Evolutionary conservation across 148 eudicot species (phyloP), one percentile per base, ranked within the genome.

Genomic region (Heliosperma pusillum): DNA sequence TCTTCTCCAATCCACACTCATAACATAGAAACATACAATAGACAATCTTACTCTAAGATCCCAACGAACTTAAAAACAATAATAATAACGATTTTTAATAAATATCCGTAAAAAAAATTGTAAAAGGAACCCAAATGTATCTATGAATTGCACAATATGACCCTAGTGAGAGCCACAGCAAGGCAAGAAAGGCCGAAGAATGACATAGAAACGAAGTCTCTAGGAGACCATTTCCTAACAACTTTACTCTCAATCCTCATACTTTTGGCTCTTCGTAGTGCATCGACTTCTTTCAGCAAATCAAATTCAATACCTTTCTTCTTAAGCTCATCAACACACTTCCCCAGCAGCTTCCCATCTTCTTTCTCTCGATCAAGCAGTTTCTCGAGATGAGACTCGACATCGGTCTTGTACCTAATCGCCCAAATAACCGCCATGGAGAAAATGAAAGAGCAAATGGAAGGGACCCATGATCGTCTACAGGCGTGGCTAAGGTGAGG

Each of bases 321-420:
- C 89, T 86, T 92, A 80, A 92, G 56, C 44, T 92, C 95, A 42
- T 92, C 94, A 3, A 86, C 91, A 74, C 97, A 92, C 69, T 90
- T 92, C 3, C 77, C 89, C 56, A 92, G 66, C 47, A 92, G 76
- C 68, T 78, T 83, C 77, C 84, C 82, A 27, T 92, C 97, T 74
- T 92, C 97, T 45, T 85, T 90, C 78, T 88, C 95, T 33, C 97
- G 83, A 45, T 86, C 85, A 80, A 88, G 56, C 53, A 92, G 73
- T 86, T 79, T 92, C 91, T 85, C 88, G 25, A 87, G 57, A 26
- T 87, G 96, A 4, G 15, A 9, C 55, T 90, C 97, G 30, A 86
- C 82, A 50, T 90, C 97, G 0, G 82, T 86, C 84, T 92, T 92
- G 71, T 90, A 89, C 71, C 96, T 71, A 16, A 92, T 80, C 0